Evolutionary conservation across 768 basidiomycete genomes (phyloP).

Genomic region (Tylopilus plumbeoviolaceoides): DNA sequence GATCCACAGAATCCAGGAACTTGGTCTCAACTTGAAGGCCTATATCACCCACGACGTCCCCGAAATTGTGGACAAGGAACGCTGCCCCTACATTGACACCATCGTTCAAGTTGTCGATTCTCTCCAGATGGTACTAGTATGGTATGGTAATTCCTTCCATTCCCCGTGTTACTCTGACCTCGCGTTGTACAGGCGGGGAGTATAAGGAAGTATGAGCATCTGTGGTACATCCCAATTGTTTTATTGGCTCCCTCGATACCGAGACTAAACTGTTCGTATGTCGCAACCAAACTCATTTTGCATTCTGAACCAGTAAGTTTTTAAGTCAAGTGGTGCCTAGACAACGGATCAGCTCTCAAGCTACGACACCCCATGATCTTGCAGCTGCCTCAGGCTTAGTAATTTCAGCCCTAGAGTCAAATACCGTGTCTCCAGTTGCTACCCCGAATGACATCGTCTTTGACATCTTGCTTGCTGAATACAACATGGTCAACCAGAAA

Average conservation of each 20-base stretch:
- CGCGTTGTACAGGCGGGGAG: constrained; percentile 64
- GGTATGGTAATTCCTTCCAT: constrained; percentile 30
- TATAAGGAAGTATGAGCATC: constrained; percentile 87
- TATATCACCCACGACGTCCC: constrained; percentile 72
- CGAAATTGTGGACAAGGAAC: constrained; percentile 77
- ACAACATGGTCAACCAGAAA: too few species aligned
- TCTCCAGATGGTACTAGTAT: constrained; percentile 69
- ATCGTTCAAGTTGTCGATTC: constrained; percentile 97
- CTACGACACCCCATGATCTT: constrained; percentile 91
- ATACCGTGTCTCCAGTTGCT: constrained; percentile 85
- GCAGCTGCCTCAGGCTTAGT: constrained; percentile 90
- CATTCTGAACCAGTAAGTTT: constrained; percentile 4
- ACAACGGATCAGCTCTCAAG: constrained; percentile 95
- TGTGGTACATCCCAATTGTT: constrained; percentile 95
- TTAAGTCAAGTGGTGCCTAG: constrained; percentile 91
- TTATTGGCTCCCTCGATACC: constrained; percentile 78
- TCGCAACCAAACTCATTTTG: background rate
- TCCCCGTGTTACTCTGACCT: constrained; percentile 7
- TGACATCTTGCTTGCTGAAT: constrained; percentile 93
- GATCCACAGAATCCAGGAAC: constrained; percentile 67
- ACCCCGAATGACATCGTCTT: constrained; percentile 83
- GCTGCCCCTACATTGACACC: constrained; percentile 86
- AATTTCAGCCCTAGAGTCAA: constrained; percentile 90
- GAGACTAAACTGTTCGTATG: constrained; percentile 63
- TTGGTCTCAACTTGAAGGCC: constrained; percentile 75